Base-by-base conservation (phyloP, 768 basidiomycete species). In the Mrakia blollopis region DNA sequence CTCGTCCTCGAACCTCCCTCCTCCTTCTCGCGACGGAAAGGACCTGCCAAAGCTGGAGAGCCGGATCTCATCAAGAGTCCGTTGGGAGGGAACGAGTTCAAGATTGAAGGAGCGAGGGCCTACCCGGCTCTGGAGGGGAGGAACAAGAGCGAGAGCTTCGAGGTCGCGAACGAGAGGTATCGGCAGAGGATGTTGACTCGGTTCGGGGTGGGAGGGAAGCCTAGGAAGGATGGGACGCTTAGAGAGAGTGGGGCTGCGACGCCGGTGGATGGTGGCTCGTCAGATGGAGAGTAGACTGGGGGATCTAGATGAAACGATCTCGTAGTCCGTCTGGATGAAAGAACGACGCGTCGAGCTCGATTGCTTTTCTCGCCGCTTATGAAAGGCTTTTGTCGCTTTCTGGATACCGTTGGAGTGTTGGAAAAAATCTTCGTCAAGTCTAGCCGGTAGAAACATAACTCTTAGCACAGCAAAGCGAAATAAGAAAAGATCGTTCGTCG, bases 121-220 rank as follows among this genome's bases (percentile, higher is more conserved):
- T 95, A 94, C 79, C 85, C 88, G 21, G 89, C 89, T 10, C 79
- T 99, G 44, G 80, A 94, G 71, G 79, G 86, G 75, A 86, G 94
- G 78, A 88, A 89, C 73, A 86, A 92, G 73, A 83, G 91, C 39
- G 91, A 92, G 76, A 86, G 86, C 10, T 89, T 91, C 0, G 91
- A 92, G 47, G 87, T 88, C 21, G 87, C 88, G 32, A 96, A 98
- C 81, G 89, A 89, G 80, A 87, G 91, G 73, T 98, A 92, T 91
- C 86, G 90, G 78, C 80, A 86, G 25, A 91, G 91, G 16, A 75
- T 81, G 76, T 82, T 83, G 35, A 73, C 73, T 28, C 52, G 71
- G 47, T 72, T 47, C 14, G 71, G 71, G n/a, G 35, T 16, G 30
- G 52, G 52, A 21, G 71, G 71, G 30, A 72, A 60, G 23, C 71